Percentiles rank a stretch among this genome's conserved stretches.
Conservation (phyloP, 2,329 filamentous ascomycete genomes). For the Pestalotiopsis sp. region DNA sequence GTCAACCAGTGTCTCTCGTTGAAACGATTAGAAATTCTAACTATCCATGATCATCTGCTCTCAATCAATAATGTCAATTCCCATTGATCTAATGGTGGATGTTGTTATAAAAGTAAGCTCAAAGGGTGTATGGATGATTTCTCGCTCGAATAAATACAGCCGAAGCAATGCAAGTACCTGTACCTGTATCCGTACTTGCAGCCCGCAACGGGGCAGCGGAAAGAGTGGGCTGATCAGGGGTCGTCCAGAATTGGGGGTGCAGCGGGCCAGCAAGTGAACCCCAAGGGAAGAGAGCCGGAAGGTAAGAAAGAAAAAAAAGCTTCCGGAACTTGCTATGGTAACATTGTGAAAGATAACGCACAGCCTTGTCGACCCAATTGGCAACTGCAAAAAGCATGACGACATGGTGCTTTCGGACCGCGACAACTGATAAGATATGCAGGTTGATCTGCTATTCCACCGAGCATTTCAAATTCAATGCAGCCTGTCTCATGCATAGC, state of each 20-base stretch:
- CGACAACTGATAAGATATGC: conserved; percentile 7
- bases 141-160: conserved; percentile 10
- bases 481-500: neutral
- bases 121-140: neutral
- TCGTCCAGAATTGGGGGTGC: conserved; percentile 5
- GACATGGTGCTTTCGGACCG: neutral
- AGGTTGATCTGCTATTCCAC: too few species aligned
- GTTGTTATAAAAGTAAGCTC: neutral
- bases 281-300: neutral
- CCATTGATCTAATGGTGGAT: neutral
- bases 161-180: conserved; percentile 4
- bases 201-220: conserved; percentile 5
- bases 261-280: neutral
- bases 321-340: neutral
- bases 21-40: too few species aligned
- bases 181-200: conserved; percentile 7
- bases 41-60: too few species aligned
- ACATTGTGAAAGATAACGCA: neutral
- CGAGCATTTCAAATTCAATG: conserved; percentile 5
- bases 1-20: too few species aligned
- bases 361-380: conserved; percentile 6
- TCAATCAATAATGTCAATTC: neutral
- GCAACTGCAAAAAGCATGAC: conserved; percentile 1
- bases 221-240: conserved; percentile 6
- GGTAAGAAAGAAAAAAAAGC: neutral